Evolutionary conservation across 2,329 filamentous ascomycete genomes (phyloP).

Genomic region (Trichophyton equinum): DNA sequence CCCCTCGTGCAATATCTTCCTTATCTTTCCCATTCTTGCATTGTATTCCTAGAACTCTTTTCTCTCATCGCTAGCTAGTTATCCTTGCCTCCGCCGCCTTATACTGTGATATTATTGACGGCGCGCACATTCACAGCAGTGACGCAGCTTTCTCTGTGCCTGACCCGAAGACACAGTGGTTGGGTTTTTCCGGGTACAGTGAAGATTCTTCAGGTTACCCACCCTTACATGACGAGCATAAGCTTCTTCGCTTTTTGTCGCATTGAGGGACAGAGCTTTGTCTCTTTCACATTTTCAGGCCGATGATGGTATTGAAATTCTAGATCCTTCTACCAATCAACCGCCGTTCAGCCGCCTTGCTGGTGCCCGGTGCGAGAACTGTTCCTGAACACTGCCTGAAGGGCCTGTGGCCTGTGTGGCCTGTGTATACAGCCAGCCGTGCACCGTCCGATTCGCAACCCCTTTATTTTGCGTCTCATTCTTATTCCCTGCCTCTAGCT

Average conservation of each 20-base stretch:
- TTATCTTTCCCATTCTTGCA: neutral
- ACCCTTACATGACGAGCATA: neutral
- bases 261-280: neutral
- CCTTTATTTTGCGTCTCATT: neutral
- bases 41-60: constrained; percentile 2
- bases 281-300: neutral
- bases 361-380: neutral
- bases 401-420: neutral
- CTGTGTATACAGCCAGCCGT: neutral
- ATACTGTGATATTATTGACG: constrained; percentile 3
- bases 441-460: neutral
- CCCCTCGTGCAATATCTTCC: neutral
- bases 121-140: constrained; percentile 1
- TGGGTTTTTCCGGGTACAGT: neutral
- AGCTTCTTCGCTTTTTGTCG: neutral
- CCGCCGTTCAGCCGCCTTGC: neutral
- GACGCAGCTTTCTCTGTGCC: neutral
- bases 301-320: neutral
- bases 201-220: neutral
- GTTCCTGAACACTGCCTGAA: neutral
- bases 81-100: constrained; percentile 2
- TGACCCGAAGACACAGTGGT: no score
- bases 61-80: neutral
- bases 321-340: constrained; percentile 1
- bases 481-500: neutral